These are phyloP conservation scores for Fusarium continuum DNA, from an alignment of 2,329 filamentous ascomycete genomes.

Conservation along the genomic window DNA sequence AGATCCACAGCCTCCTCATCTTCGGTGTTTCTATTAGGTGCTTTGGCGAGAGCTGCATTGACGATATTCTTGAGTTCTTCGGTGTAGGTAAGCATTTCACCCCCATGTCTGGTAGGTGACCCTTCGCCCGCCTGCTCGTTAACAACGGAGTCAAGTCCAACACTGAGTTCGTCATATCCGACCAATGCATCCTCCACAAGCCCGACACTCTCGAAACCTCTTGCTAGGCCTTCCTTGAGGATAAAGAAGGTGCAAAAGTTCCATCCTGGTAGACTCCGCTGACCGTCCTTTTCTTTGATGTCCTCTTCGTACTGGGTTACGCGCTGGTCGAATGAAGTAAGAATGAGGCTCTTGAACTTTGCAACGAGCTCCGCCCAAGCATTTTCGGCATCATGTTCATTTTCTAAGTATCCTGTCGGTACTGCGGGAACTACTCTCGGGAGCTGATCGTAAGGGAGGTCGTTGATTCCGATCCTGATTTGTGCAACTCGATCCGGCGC, in stretches of 20 bases:
- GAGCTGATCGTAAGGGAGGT: slow-evolving; percentile 71
- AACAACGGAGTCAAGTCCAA: slow-evolving; percentile 84
- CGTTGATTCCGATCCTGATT: slow-evolving; percentile 78
- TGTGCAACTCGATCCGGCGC: slow-evolving; percentile 83
- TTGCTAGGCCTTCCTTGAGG: slow-evolving; percentile 91
- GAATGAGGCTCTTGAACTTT: slow-evolving; percentile 87
- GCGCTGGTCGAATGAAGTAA: slow-evolving; percentile 88
- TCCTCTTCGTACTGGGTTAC: slow-evolving; percentile 97
- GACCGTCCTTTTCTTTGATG: slow-evolving; percentile 91
- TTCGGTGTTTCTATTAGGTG: slow-evolving; percentile 45
- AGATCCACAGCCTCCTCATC: slow-evolving; percentile 60
- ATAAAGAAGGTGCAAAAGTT: slow-evolving; percentile 99
- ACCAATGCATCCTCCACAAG: slow-evolving; percentile 94
- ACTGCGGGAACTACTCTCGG: slow-evolving; percentile 71
- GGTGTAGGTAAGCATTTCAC: slow-evolving; percentile 76
- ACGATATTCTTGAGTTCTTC: slow-evolving; percentile 74
- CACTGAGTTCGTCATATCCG: slow-evolving; percentile 92
- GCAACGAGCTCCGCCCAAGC: slow-evolving; percentile 85
- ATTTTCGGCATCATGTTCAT: slow-evolving; percentile 78
- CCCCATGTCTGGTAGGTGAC: slow-evolving; percentile 71
- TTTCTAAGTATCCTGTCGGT: slow-evolving; percentile 73
- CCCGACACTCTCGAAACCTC: slow-evolving; percentile 95
- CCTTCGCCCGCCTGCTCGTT: slow-evolving; percentile 73
- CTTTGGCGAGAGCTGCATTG: slow-evolving; percentile 59
- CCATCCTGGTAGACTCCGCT: slow-evolving; percentile 90